Conservation (phyloP, 768 basidiomycete species). For the Bullera alba region DNA sequence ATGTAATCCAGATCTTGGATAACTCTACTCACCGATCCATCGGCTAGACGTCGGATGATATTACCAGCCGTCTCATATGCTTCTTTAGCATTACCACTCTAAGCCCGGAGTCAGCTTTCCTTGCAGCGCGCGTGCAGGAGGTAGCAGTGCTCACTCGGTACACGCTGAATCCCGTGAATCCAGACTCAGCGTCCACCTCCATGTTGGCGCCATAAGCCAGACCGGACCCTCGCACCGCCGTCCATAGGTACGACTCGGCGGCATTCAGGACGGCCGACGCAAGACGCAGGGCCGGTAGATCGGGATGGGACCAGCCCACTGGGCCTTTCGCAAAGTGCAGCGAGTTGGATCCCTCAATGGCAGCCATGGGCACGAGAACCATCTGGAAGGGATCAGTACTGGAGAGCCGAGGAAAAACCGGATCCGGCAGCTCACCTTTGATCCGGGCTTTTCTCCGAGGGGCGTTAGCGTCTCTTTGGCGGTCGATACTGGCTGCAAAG, state of each 20-base stretch:
- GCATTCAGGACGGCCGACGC: conserved; percentile 82
- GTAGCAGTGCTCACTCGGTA: conserved; percentile 52
- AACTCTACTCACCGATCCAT: conserved; percentile 86
- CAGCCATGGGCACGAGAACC: conserved; percentile 77
- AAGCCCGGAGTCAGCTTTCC: not conserved
- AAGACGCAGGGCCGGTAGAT: conserved; percentile 77
- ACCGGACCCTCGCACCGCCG: conserved; percentile 86
- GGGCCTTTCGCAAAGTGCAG: conserved; percentile 71
- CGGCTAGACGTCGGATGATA: conserved; percentile 69
- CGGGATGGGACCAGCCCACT: conserved; percentile 69
- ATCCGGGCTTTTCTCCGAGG: conserved; percentile 64
- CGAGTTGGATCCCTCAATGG: conserved; percentile 87
- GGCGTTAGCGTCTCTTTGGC: conserved; percentile 64
- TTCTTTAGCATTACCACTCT: conserved; percentile 49
- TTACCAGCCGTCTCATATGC: conserved; percentile 74
- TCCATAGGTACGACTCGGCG: conserved; percentile 88
- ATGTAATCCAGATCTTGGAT: conserved; percentile 17
- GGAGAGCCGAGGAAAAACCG: not conserved
- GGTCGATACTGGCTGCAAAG: conserved; percentile 62
- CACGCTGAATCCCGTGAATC: conserved; percentile 65
- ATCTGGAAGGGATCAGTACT: no score
- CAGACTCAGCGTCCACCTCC: conserved; percentile 67
- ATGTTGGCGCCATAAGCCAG: conserved; percentile 87
- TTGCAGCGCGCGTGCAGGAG: not conserved
- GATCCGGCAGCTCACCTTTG: conserved; percentile 53